phyloP scores from a whole-genome alignment of 1,139 yeast genomes.

The Geotrichum restrictum region DNA sequence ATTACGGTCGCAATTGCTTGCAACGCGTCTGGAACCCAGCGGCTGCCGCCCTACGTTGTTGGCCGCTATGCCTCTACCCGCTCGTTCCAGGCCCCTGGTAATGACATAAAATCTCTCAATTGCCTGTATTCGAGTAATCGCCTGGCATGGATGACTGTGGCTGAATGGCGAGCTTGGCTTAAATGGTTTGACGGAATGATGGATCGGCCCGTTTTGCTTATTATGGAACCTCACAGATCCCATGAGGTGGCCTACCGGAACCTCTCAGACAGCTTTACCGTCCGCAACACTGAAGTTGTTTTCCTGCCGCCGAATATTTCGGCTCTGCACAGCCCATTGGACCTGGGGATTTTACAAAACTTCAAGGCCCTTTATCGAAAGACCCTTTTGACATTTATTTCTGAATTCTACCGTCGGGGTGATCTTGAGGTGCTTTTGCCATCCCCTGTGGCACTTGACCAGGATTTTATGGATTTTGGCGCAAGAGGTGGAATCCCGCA shows the following conservation, averaged over 20 bases:
- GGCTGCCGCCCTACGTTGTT: slow-evolving; percentile 21
- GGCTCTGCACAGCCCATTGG: slow-evolving; percentile 13
- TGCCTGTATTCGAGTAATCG: slow-evolving; percentile 18
- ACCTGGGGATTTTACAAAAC: slow-evolving; percentile 19
- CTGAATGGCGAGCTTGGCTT: slow-evolving; percentile 20
- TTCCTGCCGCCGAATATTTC: slow-evolving; percentile 17
- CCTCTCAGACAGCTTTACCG: slow-evolving; percentile 8
- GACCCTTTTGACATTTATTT: slow-evolving; percentile 10
- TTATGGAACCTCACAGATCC: slow-evolving; percentile 19
- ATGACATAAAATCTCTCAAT: slow-evolving; percentile 14
- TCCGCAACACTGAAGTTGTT: slow-evolving; percentile 13
- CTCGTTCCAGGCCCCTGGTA: slow-evolving; percentile 18
- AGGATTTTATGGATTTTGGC: background rate
- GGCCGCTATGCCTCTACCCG: slow-evolving; percentile 18
- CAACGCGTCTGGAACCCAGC: slow-evolving; percentile 19
- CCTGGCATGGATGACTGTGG: slow-evolving; percentile 20
- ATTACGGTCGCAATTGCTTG: slow-evolving; percentile 19
- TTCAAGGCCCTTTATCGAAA: slow-evolving; percentile 20
- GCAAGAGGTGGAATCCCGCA: background rate
- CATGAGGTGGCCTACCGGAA: slow-evolving; percentile 19
- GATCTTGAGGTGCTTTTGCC: slow-evolving; percentile 11
- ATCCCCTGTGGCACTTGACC: slow-evolving; percentile 9
- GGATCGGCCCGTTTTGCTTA: slow-evolving; percentile 17
- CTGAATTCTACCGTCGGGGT: slow-evolving; percentile 14
- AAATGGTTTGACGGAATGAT: slow-evolving; percentile 20